Evolutionary conservation across 148 eudicot genomes (phyloP), one percentile per base, ranked within the genome.

Genomic region (Chenopodium berlandieri): DNA sequence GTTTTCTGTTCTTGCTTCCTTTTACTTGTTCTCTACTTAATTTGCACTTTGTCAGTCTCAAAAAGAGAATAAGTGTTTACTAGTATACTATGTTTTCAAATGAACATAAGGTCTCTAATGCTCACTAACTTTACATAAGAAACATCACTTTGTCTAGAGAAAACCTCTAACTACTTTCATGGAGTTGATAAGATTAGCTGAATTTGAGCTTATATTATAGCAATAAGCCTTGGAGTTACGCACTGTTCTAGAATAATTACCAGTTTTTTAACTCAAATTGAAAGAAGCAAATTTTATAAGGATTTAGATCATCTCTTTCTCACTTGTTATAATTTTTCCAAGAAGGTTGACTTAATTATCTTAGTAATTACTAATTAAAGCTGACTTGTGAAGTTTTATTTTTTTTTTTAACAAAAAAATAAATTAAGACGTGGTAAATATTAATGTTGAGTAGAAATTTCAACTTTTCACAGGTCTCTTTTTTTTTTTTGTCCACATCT

Each of bases 171-270:
- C 81, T 80, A 75, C 81, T 76, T 80, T 67, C 2, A 60, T 75
- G 81, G 27, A 76, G 86, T 80, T 77, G 86, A 84, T 84, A 73
- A 77, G 78, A 72, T 77, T 76, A 77, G 86, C 78, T 84, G 47
- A 77, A 75, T 71, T 78, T 75, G n/a, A 56, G 20, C 19, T 68
- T 66, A 75, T 47, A 63, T 30, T 75, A 80, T 31, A 31, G 37
- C 52, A 80, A 17, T 75, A 75, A 17, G 22, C 17, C n/a, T 79
- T 80, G 22, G 76, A 80, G 77, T 84, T 58, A 17, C 44, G 44
- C 8, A 40, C 9, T 75, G n/a, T 73, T 73, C 40, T 62, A 25
- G 64, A 32, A 54, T 1, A 34, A 34, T 8, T 56, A 20, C 7
- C 37, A 52, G 7, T 52, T 32, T 56, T 79, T 0, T 20, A 0